These are phyloP conservation scores for Rugiboletus extremiorientalis DNA, from an alignment of 1,284 basidiomycete species.

Conservation along the genomic window DNA sequence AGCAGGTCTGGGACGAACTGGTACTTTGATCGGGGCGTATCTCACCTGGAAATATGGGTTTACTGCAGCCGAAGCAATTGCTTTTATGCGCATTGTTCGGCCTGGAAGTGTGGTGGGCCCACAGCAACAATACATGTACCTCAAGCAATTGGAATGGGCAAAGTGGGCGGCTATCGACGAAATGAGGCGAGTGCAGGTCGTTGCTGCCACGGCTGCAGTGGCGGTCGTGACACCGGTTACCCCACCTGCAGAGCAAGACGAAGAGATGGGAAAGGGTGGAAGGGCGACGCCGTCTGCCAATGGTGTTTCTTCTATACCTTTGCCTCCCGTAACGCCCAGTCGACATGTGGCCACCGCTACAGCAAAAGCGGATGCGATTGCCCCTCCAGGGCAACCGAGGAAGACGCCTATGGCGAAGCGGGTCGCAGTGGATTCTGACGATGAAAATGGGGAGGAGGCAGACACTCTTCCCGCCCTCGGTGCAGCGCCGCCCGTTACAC, in stretches of 20 bases:
- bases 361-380: conserved; percentile 64
- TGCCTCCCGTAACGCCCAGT: conserved; percentile 77
- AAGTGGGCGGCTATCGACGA: conserved; percentile 90
- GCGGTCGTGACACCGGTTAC: conserved; percentile 74
- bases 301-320: conserved; percentile 35
- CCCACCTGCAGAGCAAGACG: conserved; percentile 70
- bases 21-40: conserved; percentile 96
- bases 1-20: conserved; percentile 90
- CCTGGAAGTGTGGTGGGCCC: conserved; percentile 96
- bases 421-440: conserved; percentile 51
- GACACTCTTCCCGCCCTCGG: conserved; percentile 65
- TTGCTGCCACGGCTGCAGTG: conserved; percentile 40
- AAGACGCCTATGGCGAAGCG: conserved; percentile 82
- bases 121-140: conserved; percentile 94
- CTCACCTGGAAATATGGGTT: conserved; percentile 99
- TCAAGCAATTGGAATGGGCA: conserved; percentile 92
- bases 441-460: conserved; percentile 55
- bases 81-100: conserved; percentile 96
- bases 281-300: conserved; percentile 40
- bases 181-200: conserved; percentile 51
- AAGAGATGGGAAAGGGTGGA: conserved; percentile 45
- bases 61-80: conserved; percentile 96
- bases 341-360: conserved; percentile 67
- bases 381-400: conserved; percentile 79
- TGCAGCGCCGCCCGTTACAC: conserved; percentile 42